Conservation (phyloP, 345 rosid species). For the Linum tenue region DNA sequence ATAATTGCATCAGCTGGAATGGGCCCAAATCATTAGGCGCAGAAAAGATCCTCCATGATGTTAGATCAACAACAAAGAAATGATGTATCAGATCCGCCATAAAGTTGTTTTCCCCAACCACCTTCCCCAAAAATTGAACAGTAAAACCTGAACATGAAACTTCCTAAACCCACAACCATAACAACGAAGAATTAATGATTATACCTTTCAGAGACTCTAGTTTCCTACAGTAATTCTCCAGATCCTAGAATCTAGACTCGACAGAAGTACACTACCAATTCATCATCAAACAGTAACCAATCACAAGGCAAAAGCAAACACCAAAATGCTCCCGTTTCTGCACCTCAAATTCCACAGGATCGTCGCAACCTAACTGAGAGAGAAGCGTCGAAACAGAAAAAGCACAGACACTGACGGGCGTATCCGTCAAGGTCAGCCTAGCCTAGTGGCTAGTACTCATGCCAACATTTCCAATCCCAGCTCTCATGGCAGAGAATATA, state of each 20-base stretch:
- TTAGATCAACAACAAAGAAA: too few relatives aligned
- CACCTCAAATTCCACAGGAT: conserved; percentile 2
- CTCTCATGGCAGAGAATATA: neutral
- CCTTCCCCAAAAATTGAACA: too few relatives aligned
- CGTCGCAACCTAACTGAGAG: conserved; percentile 1
- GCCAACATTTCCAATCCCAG: neutral
- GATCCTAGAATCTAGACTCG: neutral
- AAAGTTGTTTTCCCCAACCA: too few relatives aligned
- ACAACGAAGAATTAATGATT: too few relatives aligned
- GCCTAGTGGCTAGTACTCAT: neutral
- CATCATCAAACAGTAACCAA: neutral
- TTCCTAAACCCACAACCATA: too few relatives aligned
- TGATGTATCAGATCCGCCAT: too few relatives aligned
- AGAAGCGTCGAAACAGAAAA: neutral
- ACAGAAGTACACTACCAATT: neutral
- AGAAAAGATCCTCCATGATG: too few relatives aligned
- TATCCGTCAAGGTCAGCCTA: neutral
- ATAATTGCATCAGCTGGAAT: neutral
- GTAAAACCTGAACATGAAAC: too few relatives aligned
- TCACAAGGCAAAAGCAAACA: neutral
- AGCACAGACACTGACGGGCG: neutral
- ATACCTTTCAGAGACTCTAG: neutral
- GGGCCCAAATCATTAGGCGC: conserved; percentile 8
- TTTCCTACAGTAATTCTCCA: neutral
- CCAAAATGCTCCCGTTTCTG: neutral